Evolutionary conservation across 2,329 filamentous ascomycete species (phyloP).

Genomic region (Fusarium torreyae): DNA sequence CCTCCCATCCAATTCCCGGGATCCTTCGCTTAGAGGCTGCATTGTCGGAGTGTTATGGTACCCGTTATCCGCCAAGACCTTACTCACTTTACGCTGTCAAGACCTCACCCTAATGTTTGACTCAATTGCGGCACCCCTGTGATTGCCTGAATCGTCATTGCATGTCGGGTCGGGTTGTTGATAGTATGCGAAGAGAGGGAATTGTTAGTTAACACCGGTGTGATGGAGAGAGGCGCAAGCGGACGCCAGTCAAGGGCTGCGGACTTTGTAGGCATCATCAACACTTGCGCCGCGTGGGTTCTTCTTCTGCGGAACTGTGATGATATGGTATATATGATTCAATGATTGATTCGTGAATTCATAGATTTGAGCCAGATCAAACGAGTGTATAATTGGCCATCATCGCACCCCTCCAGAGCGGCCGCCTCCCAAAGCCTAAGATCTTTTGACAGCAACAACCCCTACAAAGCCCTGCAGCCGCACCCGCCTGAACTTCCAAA

Average conservation of each 20-base stretch:
- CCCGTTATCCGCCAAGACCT: conserved; percentile 41
- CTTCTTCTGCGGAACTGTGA: not conserved
- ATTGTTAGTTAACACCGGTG: not conserved
- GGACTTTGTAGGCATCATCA: conserved; percentile 25
- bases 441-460: conserved; percentile 17
- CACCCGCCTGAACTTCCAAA: conserved; percentile 34
- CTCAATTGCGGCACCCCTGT: conserved; percentile 14
- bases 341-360: too few relatives aligned
- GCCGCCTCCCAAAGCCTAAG: conserved; percentile 27
- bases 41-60: conserved; percentile 32
- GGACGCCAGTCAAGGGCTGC: conserved; percentile 2
- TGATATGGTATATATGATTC: conserved; percentile 1
- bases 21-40: conserved; percentile 36
- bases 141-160: conserved; percentile 11
- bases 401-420: conserved; percentile 12
- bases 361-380: conserved; percentile 11
- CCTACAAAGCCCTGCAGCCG: conserved; percentile 31
- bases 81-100: not conserved
- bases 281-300: not conserved
- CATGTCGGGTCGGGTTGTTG: conserved; percentile 44
- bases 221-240: conserved; percentile 5
- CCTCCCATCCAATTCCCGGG: conserved; percentile 28
- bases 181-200: conserved; percentile 35
- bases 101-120: not conserved
- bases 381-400: not conserved